A percentile compares a stretch with the other conserved stretches of the same genome.
Conservation (phyloP, 202 grass and related monocot genomes). For the Hordeum pubiflorum region DNA sequence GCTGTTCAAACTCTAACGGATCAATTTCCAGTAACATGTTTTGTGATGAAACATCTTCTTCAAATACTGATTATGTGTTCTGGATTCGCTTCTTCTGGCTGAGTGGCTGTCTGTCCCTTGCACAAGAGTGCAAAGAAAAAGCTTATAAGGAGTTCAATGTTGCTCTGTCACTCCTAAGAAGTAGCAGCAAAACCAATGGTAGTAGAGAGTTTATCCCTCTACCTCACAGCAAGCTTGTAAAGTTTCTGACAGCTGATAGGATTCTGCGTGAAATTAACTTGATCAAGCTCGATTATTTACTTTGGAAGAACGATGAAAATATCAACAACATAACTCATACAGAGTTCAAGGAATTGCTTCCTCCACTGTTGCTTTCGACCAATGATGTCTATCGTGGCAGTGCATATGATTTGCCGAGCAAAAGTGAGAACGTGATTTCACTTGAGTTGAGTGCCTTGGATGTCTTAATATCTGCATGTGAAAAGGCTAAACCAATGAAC, state of each 20-base stretch:
- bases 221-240: constrained; percentile 69
- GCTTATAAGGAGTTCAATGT: constrained; percentile 69
- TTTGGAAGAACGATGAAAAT: constrained; percentile 73
- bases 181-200: constrained; percentile 27
- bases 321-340: constrained; percentile 66
- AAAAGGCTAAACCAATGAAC: constrained; percentile 73
- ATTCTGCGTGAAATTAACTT: constrained; percentile 86
- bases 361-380: constrained; percentile 82
- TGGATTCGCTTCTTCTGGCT: constrained; percentile 87
- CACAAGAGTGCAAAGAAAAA: constrained; percentile 62
- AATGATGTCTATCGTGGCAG: constrained; percentile 58
- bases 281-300: constrained; percentile 76
- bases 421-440: constrained; percentile 54
- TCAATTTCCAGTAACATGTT: constrained; percentile 8
- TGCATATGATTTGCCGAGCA: constrained; percentile 31
- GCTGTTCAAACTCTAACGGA: constrained; percentile 32
- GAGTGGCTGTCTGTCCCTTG: constrained; percentile 78
- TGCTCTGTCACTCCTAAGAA: constrained; percentile 61
- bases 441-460: constrained; percentile 74
- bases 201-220: constrained; percentile 52
- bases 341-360: constrained; percentile 73
- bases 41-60: constrained; percentile 33
- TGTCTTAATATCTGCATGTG: constrained; percentile 86
- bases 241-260: constrained; percentile 69
- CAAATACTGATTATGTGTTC: constrained; percentile 35